phyloP scores from a whole-genome alignment of 805 yeast species.

The Tetrapisispora nanseiensis region DNA sequence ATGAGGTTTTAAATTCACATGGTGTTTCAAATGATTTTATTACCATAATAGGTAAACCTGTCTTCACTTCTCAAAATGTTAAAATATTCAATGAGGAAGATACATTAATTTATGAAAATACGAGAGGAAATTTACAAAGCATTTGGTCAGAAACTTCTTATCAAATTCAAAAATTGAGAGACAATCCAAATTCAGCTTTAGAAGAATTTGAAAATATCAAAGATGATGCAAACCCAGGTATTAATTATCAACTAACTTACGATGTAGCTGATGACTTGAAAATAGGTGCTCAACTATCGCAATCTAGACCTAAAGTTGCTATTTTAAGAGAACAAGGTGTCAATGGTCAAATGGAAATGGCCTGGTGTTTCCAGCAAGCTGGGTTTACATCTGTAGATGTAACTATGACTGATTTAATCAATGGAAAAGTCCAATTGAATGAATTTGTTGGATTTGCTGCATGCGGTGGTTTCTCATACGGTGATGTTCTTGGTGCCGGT shows the following conservation, averaged over 20 bases:
- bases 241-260: conserved; percentile 69
- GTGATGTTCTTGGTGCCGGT: conserved; percentile 98
- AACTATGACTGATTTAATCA: conserved; percentile 86
- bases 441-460: conserved; percentile 92
- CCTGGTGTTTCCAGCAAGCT: conserved; percentile 89
- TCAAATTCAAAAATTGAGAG: conserved; percentile 83
- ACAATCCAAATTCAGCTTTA: conserved; percentile 82
- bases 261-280: conserved; percentile 44
- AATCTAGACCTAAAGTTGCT: conserved; percentile 73
- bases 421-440: conserved; percentile 60
- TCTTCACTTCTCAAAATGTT: conserved; percentile 41
- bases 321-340: conserved; percentile 97
- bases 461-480: conserved; percentile 98
- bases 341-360: conserved; percentile 97
- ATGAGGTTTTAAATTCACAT: conserved; percentile 41
- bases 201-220: conserved; percentile 68
- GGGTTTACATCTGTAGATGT: conserved; percentile 93
- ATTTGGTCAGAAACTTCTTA: conserved; percentile 84
- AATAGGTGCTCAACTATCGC: conserved; percentile 20
- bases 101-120: conserved; percentile 35
- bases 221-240: conserved; percentile 86
- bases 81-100: conserved; percentile 35
- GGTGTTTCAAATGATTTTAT: conserved; percentile 50
- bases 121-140: conserved; percentile 68
- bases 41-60: conserved; percentile 61